Base-by-base conservation (phyloP, 2,329 filamentous ascomycete species). In the Penicillium sp. region DNA sequence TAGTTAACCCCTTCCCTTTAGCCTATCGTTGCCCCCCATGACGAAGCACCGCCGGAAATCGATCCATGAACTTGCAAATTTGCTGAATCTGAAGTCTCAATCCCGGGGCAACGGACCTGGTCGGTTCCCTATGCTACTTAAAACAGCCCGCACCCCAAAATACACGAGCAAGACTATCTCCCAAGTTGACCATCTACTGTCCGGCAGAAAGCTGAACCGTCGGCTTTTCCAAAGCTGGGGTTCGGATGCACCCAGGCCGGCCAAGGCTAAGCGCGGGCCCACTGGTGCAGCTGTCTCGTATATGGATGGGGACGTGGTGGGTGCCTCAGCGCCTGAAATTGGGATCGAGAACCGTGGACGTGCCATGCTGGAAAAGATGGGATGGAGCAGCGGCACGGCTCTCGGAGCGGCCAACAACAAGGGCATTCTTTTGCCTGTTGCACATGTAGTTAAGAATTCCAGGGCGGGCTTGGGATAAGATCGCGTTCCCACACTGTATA, bases 311-410 rank as follows among this genome's bases (percentile, higher is more conserved):
- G 90, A 97, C 51, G 72, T 94, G 18, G 89, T 97, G 2, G 93
- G 91, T 33, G 87, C 79, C 2, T 80, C 81, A 33, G 90, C 91
- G 2, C 86, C 89, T 8, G 90, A 95, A 62, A 75, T 98, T 20
- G 86, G 87, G 1, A 72, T 74, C 4, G 86, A 85, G 37, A 97
- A 95, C 62, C 87, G 81, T 51, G 93, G 93, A 8, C 79, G 88
- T 35, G 80, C 81, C 3, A 86, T 98, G 81, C 69, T 98, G 49
- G 88, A 94, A 69, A 97, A 93, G 69, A 97, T 97, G 93, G 93
- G 93, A 3, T 98, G 93, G 90, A 86, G 79, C 46, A 84, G 77
- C 36, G 93, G 93, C 4, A 94, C 84, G 59, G 86, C 86, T 1
- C 75, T 98, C 1, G 93, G 93, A 36, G 80, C 86, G 8, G 61